Percentiles rank a stretch among this genome's conserved stretches.
Conservation (phyloP, 352 stramenopile genomes). For the Pythium dissimile region DNA sequence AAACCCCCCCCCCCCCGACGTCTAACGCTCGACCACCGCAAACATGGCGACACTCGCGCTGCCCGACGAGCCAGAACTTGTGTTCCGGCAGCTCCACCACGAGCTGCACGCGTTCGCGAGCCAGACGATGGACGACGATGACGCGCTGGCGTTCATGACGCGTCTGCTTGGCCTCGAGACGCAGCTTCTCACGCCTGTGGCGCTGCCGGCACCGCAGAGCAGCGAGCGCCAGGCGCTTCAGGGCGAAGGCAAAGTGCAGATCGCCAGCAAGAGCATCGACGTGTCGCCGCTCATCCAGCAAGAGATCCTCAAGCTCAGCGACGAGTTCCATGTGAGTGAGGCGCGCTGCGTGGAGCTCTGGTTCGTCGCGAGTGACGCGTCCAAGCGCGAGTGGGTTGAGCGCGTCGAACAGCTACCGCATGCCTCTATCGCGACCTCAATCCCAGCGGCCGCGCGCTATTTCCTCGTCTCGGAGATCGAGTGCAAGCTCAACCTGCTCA, state of each 20-base stretch:
- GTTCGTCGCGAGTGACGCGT: slow-evolving; percentile 69
- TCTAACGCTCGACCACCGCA: not conserved
- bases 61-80: slow-evolving; percentile 53
- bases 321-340: slow-evolving; percentile 70
- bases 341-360: slow-evolving; percentile 69
- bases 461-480: slow-evolving; percentile 75
- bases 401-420: slow-evolving; percentile 57
- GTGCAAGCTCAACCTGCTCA: slow-evolving; percentile 70
- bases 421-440: slow-evolving; percentile 43
- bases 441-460: slow-evolving; percentile 65
- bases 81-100: slow-evolving; percentile 69
- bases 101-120: slow-evolving; percentile 63
- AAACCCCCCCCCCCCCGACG: too few species aligned
- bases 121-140: slow-evolving; percentile 63
- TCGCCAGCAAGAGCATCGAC: slow-evolving; percentile 64
- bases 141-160: slow-evolving; percentile 53
- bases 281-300: slow-evolving; percentile 78
- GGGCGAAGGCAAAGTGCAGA: slow-evolving; percentile 46
- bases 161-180: slow-evolving; percentile 38
- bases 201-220: slow-evolving; percentile 32
- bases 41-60: slow-evolving; percentile 29
- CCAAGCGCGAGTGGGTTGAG: slow-evolving; percentile 67
- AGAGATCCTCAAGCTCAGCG: slow-evolving; percentile 75
- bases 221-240: slow-evolving; percentile 60
- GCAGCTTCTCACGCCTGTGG: slow-evolving; percentile 42